Base-by-base conservation (phyloP, 306 rosid genomes). In the Medicago lupulina region DNA sequence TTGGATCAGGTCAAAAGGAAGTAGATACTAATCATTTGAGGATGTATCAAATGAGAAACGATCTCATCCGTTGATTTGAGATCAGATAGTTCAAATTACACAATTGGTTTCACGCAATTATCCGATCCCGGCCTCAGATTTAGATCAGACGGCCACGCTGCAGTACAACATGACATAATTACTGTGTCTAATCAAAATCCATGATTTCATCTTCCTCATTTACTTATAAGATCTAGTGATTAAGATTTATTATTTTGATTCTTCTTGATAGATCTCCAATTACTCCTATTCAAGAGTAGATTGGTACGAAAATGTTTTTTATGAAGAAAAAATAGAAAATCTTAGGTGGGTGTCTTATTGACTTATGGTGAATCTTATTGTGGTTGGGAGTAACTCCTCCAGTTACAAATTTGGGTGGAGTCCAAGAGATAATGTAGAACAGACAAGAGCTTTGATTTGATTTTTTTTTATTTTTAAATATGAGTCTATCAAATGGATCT, bases 11-110 rank as follows among this genome's bases (percentile, higher is more conserved):
- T 17, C 18, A 49, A 31, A 31, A 60, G 55, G 67, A 57, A 40
- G 14, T 41, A 57, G 64, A 23, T 43, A 47, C 23, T 25, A 25
- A 47, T 47, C 43, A 43, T 43, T 41, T 67, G 39, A 67, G 71
- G 71, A 18, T 41, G 71, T 41, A 41, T 66, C 7, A 19, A 41
- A 41, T 66, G 38, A 41, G 71, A 43, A 34, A 6, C 38, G 38
- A 5, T 34, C 38, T 5, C 38, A 34, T 4, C 38, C 7, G 1
- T 34, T 34, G 38, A 34, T 34, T 5, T 34, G 38, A 34, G 38
- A 34, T 34, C 7, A 1, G 38, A 34, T 7, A 1, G 1, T 34
- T 34, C 38, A 34, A 6, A 34, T 34, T 34, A 34, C 38, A 34
- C 38, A 34, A 34, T 34, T 34, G 7, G 7, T 34, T 34, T 34